phyloP scores from a whole-genome alignment of 2,329 filamentous ascomycete genomes.

The Cordyceps tenuipes region DNA sequence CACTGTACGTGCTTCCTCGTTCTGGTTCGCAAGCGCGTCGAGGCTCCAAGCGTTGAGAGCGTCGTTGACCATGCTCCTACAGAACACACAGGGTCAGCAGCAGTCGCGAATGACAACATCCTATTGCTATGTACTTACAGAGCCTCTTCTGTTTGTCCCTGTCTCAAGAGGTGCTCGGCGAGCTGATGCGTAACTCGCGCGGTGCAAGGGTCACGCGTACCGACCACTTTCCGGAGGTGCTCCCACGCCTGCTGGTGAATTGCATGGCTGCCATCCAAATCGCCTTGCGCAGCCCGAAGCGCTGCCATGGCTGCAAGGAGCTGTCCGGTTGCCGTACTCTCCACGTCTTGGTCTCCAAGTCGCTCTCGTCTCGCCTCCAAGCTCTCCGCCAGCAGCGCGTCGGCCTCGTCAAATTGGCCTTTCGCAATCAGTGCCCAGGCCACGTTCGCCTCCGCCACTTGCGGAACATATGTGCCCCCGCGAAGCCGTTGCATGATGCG shows the following conservation, averaged over 20 bases:
- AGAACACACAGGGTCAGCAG: background rate
- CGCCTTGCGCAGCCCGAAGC: constrained; percentile 6
- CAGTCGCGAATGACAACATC: background rate
- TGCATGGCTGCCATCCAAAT: constrained; percentile 6
- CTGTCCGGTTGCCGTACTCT: constrained; percentile 5
- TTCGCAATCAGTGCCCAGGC: constrained; percentile 12
- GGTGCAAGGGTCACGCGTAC: constrained; percentile 10
- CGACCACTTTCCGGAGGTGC: constrained; percentile 11
- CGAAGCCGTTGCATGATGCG: background rate
- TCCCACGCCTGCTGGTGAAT: constrained; percentile 6
- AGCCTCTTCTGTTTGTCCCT: constrained; percentile 1
- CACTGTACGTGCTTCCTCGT: constrained; percentile 12
- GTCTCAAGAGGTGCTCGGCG: constrained; percentile 10
- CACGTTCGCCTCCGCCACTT: constrained; percentile 8
- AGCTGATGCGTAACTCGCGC: constrained; percentile 10
- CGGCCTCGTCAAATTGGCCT: constrained; percentile 5
- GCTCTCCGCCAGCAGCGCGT: constrained; percentile 7
- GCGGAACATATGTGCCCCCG: constrained; percentile 10
- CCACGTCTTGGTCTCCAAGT: constrained; percentile 8
- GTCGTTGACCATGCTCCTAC: constrained; percentile 2
- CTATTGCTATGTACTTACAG: constrained; percentile 3
- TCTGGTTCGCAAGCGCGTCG: constrained; percentile 10
- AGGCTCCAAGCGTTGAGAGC: constrained; percentile 10
- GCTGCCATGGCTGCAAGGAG: constrained; percentile 9
- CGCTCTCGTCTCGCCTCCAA: constrained; percentile 5